Percentiles rank a stretch among this genome's conserved stretches.
Evolutionary conservation across 2,329 filamentous ascomycete species (phyloP).

Genomic region (Didymellaceae sp.): DNA sequence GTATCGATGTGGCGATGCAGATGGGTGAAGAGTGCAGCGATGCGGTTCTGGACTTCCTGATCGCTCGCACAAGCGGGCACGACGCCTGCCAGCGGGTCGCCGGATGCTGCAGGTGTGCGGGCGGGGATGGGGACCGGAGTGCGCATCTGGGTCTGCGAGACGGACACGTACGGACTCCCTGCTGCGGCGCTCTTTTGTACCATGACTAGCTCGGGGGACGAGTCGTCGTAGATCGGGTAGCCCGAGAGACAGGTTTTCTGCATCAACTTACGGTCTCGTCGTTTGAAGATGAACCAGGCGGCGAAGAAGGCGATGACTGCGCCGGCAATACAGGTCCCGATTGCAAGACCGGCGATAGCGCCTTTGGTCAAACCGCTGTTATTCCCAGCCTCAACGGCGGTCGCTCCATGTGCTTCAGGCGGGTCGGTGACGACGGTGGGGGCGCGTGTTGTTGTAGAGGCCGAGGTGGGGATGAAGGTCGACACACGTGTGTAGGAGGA

Average conservation of each 20-base stretch:
- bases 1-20: slow-evolving; percentile 39
- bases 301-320: slow-evolving; percentile 37
- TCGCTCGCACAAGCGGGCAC: slow-evolving; percentile 36
- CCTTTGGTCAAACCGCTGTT: slow-evolving; percentile 6
- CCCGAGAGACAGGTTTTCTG: slow-evolving; percentile 9
- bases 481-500: not conserved
- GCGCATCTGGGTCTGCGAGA: slow-evolving; percentile 33
- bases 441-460: not conserved
- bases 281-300: slow-evolving; percentile 41
- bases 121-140: slow-evolving; percentile 9
- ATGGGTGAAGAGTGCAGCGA: slow-evolving; percentile 33
- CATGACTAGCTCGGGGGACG: slow-evolving; percentile 34
- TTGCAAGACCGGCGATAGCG: slow-evolving; percentile 15
- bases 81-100: slow-evolving; percentile 27
- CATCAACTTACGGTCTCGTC: slow-evolving; percentile 21
- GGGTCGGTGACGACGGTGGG: not conserved
- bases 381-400: not conserved
- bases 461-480: not conserved
- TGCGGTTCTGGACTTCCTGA: slow-evolving; percentile 25
- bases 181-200: slow-evolving; percentile 26
- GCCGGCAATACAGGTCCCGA: slow-evolving; percentile 27
- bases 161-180: slow-evolving; percentile 34
- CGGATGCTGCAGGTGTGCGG: slow-evolving; percentile 3
- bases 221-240: slow-evolving; percentile 27
- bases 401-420: not conserved